phyloP scores from a whole-genome alignment of 2,329 filamentous ascomycete species.

The Cryoendolithus antarcticus region DNA sequence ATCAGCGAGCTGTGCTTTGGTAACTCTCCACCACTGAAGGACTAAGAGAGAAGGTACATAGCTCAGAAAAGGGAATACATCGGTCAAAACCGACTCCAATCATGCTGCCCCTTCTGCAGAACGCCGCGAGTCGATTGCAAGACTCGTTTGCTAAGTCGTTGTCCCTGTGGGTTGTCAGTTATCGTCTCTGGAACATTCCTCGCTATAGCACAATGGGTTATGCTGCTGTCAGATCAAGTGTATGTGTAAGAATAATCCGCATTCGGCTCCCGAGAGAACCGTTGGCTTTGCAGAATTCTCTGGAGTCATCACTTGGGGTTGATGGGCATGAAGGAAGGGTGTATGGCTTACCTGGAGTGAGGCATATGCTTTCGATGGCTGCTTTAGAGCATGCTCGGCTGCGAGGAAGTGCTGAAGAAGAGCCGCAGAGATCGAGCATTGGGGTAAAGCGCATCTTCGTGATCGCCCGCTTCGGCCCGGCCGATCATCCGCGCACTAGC shows the following conservation, averaged over 20 bases:
- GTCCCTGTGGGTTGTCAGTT: too few species aligned
- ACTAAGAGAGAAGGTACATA: constrained; percentile 1
- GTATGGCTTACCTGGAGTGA: too few species aligned
- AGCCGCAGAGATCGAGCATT: background rate
- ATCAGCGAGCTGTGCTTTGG: constrained; percentile 15
- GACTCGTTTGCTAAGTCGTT: too few species aligned
- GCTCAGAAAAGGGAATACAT: background rate
- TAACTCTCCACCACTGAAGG: constrained; percentile 14
- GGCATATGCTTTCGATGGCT: too few species aligned
- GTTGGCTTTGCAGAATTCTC: constrained; percentile 41
- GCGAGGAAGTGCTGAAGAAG: too few species aligned
- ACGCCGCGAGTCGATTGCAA: too few species aligned
- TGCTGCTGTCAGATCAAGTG: constrained; percentile 33
- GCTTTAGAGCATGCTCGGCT: too few species aligned
- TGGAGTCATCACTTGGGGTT: constrained; percentile 28
- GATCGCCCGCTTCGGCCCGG: background rate
- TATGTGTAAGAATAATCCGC: constrained; percentile 33
- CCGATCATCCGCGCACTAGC: background rate
- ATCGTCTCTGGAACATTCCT: background rate
- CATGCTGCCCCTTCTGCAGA: background rate
- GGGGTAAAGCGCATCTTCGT: background rate
- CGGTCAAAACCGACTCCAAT: too few species aligned
- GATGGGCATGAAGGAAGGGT: background rate
- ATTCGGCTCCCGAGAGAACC: constrained; percentile 26
- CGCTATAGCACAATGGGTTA: background rate